Base-by-base conservation (phyloP, 192 early-diverging fungal species). In the Funneliformis mosseae region DNA sequence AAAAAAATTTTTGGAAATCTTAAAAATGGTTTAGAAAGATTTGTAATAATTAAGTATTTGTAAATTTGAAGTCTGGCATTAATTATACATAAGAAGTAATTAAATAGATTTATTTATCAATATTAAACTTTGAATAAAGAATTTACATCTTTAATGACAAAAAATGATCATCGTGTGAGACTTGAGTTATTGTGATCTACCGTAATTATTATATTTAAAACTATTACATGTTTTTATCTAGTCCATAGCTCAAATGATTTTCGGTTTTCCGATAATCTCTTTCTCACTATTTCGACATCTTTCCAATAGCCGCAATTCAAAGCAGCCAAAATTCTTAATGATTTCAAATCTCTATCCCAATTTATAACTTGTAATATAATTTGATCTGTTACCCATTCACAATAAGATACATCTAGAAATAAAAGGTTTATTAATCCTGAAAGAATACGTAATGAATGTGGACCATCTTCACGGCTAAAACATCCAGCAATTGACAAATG, bases 401-500 rank as follows among this genome's bases (percentile, higher is more conserved):
- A 59, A 79, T 71, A 60, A 11, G 78, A 79, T 43, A 79, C 18
- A 41, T 79, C 78, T 16, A 46, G 42, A 59, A 71, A 59, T 41
- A 79, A 27, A 71, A 79, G 68, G 60, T 79, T 79, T 55, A 79
- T 79, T n/a, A 79, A 28, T 18, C 50, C 48, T 59, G 67, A 71
- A 41, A 79, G 21, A 42, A 71, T 69, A 39, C 50, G 41, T 39
- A 79, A 60, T n/a, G 78, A 68, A 23, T 59, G 23, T 12, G 78
- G 78, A 5, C 78, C 78, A 39, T 38, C 21, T 8, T 39, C 41
- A 41, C 9, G 14, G 61, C 71, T 42, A 71, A 67, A 79, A 61
- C 78, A 79, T 71, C 78, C 78, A 12, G 78, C 78, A 23, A 79
- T 79, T 18, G 78, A 79, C n/a, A 79, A 79, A 41, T 79, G 78